Percentiles rank a stretch among this genome's conserved stretches.
Conservation (phyloP, 805 yeast genomes). For the Metschnikowia chrysomelidarum region DNA sequence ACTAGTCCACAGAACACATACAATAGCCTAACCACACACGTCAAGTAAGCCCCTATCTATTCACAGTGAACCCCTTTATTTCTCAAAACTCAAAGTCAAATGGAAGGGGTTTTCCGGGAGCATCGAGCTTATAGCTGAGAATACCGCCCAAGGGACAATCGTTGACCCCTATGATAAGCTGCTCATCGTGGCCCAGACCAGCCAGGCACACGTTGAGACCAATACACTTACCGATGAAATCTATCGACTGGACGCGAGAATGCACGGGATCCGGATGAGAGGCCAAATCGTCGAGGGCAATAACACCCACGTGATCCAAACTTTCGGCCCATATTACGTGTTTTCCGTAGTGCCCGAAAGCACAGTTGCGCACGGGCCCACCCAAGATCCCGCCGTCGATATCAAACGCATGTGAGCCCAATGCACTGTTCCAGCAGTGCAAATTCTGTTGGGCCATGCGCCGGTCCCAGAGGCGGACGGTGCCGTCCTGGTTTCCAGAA, state of each 20-base stretch:
- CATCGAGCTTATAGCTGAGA: conserved; percentile 43
- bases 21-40: no score
- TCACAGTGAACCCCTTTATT: no score
- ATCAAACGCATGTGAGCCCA: conserved; percentile 24
- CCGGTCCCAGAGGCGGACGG: conserved; percentile 52
- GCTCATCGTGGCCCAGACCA: conserved; percentile 45
- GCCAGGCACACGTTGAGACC: conserved; percentile 50
- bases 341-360: conserved; percentile 46
- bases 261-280: conserved; percentile 11
- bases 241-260: conserved; percentile 44
- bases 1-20: no score
- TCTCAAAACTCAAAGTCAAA: conserved; percentile 37
- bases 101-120: conserved; percentile 35
- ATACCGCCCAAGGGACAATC: conserved; percentile 60
- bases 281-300: conserved; percentile 36
- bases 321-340: conserved; percentile 50
- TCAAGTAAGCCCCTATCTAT: no score
- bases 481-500: conserved; percentile 62
- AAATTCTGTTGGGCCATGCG: conserved; percentile 31
- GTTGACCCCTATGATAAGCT: conserved; percentile 51
- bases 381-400: conserved; percentile 22
- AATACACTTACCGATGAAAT: conserved; percentile 56
- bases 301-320: conserved; percentile 54
- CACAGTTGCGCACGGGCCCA: conserved; percentile 54
- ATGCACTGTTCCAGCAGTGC: conserved; percentile 36